phyloP scores from a whole-genome alignment of 176 grass and related monocot species.

The Raddia distichophylla region DNA sequence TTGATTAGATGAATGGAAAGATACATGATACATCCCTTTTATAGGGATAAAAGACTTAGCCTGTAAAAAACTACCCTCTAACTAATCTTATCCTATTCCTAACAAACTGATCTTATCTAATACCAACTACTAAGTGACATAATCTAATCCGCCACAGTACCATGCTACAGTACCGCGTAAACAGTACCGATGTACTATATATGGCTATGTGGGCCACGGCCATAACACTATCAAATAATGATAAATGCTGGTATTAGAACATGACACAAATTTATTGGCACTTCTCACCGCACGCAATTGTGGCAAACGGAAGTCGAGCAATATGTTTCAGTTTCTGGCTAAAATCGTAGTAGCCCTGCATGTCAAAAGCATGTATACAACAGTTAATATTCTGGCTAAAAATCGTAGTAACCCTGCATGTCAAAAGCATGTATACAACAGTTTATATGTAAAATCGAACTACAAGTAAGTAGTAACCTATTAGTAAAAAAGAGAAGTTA shows the following conservation, averaged over 20 bases:
- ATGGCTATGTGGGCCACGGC: no score
- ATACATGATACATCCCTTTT: no score
- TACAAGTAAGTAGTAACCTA: background rate
- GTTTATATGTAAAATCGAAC: constrained; percentile 30
- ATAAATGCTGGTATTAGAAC: constrained; percentile 19
- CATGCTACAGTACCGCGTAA: no score
- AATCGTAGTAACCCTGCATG: constrained; percentile 74
- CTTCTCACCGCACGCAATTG: constrained; percentile 74
- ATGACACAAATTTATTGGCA: constrained; percentile 20
- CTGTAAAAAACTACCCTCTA: no score
- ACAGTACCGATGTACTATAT: no score
- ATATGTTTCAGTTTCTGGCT: constrained; percentile 87
- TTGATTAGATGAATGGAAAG: no score
- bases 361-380: constrained; percentile 34
- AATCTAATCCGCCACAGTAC: no score
- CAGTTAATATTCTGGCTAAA: constrained; percentile 15
- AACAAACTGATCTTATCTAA: no score
- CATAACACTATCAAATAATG: constrained; percentile 25
- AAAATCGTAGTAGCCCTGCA: constrained; percentile 92
- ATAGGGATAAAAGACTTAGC: no score
- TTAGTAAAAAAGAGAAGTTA: background rate
- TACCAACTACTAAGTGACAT: no score
- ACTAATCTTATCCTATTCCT: no score
- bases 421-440: constrained; percentile 35
- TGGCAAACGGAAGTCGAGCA: constrained; percentile 83